Conservation (phyloP, 2,329 filamentous ascomycete species). For the Claviceps quebecensis region DNA sequence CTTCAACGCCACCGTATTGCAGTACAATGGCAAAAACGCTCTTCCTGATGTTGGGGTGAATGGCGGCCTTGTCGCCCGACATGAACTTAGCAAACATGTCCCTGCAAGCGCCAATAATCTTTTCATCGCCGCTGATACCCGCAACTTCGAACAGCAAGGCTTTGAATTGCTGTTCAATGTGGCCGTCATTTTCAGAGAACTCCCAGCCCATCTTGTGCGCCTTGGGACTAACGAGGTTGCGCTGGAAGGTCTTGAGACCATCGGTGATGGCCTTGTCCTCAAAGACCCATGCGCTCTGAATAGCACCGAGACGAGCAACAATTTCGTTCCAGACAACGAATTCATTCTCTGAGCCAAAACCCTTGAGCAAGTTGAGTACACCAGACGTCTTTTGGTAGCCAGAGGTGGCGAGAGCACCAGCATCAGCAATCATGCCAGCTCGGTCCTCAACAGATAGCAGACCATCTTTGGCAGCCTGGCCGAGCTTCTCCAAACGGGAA, state of each 20-base stretch:
- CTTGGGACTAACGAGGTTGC: slow-evolving; percentile 61
- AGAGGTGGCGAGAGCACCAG: slow-evolving; percentile 74
- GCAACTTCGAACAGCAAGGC: slow-evolving; percentile 75
- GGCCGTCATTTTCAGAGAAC: slow-evolving; percentile 72
- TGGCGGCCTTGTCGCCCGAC: slow-evolving; percentile 61
- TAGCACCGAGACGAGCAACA: slow-evolving; percentile 58
- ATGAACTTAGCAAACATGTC: slow-evolving; percentile 84
- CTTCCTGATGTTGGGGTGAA: slow-evolving; percentile 82
- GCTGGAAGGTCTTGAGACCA: slow-evolving; percentile 71
- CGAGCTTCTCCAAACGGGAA: slow-evolving; percentile 74
- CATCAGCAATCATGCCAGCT: slow-evolving; percentile 88
- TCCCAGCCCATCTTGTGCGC: slow-evolving; percentile 81
- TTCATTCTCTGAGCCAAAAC: slow-evolving; percentile 69
- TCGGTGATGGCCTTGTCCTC: slow-evolving; percentile 62
- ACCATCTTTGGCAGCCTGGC: slow-evolving; percentile 58
- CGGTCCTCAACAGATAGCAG: slow-evolving; percentile 78
- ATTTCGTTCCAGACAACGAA: slow-evolving; percentile 96
- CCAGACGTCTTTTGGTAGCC: slow-evolving; percentile 92
- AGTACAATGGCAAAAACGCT: slow-evolving; percentile 78
- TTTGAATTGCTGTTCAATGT: slow-evolving; percentile 92
- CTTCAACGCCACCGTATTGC: slow-evolving; percentile 70
- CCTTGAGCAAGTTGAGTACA: slow-evolving; percentile 69
- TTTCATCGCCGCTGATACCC: slow-evolving; percentile 65
- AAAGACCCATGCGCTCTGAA: slow-evolving; percentile 69
- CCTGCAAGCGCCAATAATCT: slow-evolving; percentile 65